A percentile compares a stretch with the other conserved stretches of the same genome.
These are phyloP conservation scores for Pseudevernia furfuracea DNA, from an alignment of 495 filamentous ascomycete genomes.

Conservation along the genomic window DNA sequence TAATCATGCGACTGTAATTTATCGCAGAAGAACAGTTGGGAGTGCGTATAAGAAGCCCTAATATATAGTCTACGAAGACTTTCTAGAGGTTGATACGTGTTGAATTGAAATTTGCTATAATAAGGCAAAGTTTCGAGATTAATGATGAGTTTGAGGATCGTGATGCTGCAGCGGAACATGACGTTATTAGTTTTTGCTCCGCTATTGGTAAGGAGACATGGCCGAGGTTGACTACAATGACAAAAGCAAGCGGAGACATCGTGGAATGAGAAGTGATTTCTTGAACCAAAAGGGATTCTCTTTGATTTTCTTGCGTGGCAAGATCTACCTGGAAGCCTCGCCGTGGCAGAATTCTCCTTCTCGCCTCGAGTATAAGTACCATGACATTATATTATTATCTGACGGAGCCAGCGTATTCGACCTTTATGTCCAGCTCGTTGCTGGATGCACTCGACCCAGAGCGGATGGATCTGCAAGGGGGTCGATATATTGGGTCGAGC, in stretches of 20 bases:
- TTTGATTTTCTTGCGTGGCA: neutral
- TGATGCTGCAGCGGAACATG: neutral
- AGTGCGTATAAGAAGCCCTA: too few relatives aligned
- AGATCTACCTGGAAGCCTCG: neutral
- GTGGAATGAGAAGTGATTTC: neutral
- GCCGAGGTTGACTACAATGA: neutral
- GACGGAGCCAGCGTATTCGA: too few relatives aligned
- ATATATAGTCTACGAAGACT: too few relatives aligned
- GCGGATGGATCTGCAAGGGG: too few relatives aligned
- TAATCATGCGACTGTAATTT: too few relatives aligned
- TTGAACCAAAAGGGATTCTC: neutral
- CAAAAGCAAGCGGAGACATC: neutral
- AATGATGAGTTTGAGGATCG: neutral
- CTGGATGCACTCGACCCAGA: too few relatives aligned
- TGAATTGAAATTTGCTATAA: constrained; percentile 9
- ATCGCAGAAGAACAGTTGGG: too few relatives aligned
- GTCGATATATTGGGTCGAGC: too few relatives aligned
- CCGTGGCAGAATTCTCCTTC: too few relatives aligned
- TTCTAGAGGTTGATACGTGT: constrained; percentile 1
- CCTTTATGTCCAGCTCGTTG: too few relatives aligned
- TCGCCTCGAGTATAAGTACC: too few relatives aligned
- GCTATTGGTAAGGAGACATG: neutral
- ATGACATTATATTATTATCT: too few relatives aligned
- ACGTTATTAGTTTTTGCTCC: neutral
- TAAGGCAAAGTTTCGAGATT: constrained; percentile 11